Evolutionary conservation across 371 early-diverging fungal species (phyloP).

Genomic region (Mortierella sp.): DNA sequence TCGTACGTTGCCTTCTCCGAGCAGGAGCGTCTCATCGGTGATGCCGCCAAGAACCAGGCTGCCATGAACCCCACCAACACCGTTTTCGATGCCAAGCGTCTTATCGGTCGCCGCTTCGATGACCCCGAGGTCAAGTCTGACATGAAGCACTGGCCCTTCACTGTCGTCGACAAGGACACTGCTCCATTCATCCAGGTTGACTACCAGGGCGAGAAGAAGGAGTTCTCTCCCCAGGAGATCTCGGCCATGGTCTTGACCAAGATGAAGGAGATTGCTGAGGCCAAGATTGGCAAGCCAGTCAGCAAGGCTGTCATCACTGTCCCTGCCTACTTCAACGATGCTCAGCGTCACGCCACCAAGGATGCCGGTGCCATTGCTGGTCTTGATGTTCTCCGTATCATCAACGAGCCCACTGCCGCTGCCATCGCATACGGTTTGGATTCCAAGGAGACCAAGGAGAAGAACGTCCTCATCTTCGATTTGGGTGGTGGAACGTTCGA

Average conservation of each 20-base stretch:
- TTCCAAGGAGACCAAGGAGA: conserved; percentile 83
- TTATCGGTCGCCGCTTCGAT: conserved; percentile 94
- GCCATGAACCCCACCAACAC: conserved; percentile 90
- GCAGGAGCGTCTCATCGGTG: conserved; percentile 91
- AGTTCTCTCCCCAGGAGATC: conserved; percentile 96
- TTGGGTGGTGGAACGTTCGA: conserved; percentile 99
- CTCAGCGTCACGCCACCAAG: conserved; percentile 99
- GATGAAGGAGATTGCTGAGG: conserved; percentile 98
- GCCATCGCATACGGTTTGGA: conserved; percentile 98
- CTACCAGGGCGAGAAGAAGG: conserved; percentile 87
- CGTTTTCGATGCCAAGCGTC: conserved; percentile 97
- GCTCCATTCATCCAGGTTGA: conserved; percentile 88
- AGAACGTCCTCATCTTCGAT: conserved; percentile 94
- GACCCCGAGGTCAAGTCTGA: conserved; percentile 92
- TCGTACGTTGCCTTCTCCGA: conserved; percentile 96
- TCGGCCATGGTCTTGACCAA: conserved; percentile 95
- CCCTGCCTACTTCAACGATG: conserved; percentile 97
- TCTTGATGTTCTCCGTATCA: conserved; percentile 95
- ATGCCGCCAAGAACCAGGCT: conserved; percentile 94
- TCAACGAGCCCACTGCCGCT: conserved; percentile 99
- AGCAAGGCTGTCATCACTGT: conserved; percentile 96
- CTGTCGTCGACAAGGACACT: conserved; percentile 80
- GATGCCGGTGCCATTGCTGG: conserved; percentile 97
- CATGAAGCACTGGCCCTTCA: conserved; percentile 94
- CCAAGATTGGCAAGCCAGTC: conserved; percentile 91